Evolutionary conservation across 1,284 basidiomycete genomes (phyloP).

Genomic region (Xanthoconium separans): DNA sequence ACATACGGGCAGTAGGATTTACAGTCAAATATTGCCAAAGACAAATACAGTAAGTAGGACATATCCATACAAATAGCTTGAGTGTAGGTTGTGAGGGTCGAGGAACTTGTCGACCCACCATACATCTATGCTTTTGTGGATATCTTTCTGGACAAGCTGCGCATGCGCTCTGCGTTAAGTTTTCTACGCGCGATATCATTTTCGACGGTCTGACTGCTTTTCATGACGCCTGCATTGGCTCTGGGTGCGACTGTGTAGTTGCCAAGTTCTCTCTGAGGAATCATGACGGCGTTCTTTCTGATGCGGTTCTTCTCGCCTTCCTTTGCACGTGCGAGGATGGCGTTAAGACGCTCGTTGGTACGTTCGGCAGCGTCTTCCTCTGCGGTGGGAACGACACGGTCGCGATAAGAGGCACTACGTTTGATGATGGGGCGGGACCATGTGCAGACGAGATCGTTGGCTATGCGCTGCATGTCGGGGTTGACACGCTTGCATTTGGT

Average conservation of each 20-base stretch:
- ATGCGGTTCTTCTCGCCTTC: slow-evolving; percentile 66
- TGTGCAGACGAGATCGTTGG: slow-evolving; percentile 80
- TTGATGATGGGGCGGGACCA: slow-evolving; percentile 98
- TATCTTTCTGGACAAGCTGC: slow-evolving; percentile 54
- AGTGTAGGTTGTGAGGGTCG: neutral
- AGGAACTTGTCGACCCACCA: neutral
- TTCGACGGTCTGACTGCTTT: slow-evolving; percentile 52
- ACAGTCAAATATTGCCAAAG: no score
- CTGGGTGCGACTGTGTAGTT: slow-evolving; percentile 75
- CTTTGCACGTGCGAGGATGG: slow-evolving; percentile 68
- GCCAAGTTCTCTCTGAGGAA: slow-evolving; percentile 68
- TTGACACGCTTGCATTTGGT: slow-evolving; percentile 91
- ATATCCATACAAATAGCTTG: slow-evolving; percentile 1
- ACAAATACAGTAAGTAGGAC: neutral
- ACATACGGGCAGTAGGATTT: no score
- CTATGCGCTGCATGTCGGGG: slow-evolving; percentile 75
- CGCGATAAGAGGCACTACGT: slow-evolving; percentile 81
- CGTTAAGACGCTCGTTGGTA: slow-evolving; percentile 56
- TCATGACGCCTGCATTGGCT: slow-evolving; percentile 46
- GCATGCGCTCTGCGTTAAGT: slow-evolving; percentile 69
- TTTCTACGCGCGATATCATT: slow-evolving; percentile 68
- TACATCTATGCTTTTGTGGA: slow-evolving; percentile 21
- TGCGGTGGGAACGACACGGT: slow-evolving; percentile 62
- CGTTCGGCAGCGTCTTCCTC: slow-evolving; percentile 37
- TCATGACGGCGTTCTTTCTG: slow-evolving; percentile 74